These are phyloP conservation scores for Colletotrichum brevisporum DNA, from an alignment of 2,329 filamentous ascomycete species.

Conservation along the genomic window DNA sequence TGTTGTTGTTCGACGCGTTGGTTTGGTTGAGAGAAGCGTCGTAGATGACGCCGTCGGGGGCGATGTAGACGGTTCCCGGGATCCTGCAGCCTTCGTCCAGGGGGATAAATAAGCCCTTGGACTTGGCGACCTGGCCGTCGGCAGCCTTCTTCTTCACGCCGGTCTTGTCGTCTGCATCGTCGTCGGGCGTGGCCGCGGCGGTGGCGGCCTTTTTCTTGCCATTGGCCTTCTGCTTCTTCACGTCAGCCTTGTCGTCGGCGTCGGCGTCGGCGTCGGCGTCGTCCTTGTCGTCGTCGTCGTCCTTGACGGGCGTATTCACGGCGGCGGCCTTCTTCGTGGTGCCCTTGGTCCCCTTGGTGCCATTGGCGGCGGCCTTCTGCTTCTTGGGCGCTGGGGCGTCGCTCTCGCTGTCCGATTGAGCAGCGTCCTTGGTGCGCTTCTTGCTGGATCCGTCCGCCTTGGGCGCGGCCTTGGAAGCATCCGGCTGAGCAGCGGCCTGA, in stretches of 20 bases:
- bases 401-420: slow-evolving; percentile 42
- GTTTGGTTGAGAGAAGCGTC: slow-evolving; percentile 87
- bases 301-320: too few species aligned
- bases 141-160: slow-evolving; percentile 49
- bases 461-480: slow-evolving; percentile 19
- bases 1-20: slow-evolving; percentile 79
- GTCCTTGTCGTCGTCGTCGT: too few species aligned
- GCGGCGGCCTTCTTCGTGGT: slow-evolving; percentile 26
- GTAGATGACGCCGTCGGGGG: slow-evolving; percentile 76
- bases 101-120: slow-evolving; percentile 61
- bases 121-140: slow-evolving; percentile 63
- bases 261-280: slow-evolving; percentile 40
- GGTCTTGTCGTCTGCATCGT: slow-evolving; percentile 42
- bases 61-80: slow-evolving; percentile 73
- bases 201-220: slow-evolving; percentile 28
- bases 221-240: slow-evolving; percentile 45
- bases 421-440: slow-evolving; percentile 42
- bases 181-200: slow-evolving; percentile 42
- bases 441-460: slow-evolving; percentile 35
- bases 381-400: slow-evolving; percentile 49
- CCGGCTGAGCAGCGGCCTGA: slow-evolving; percentile 11
- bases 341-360: too few species aligned
- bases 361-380: slow-evolving; percentile 43
- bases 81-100: slow-evolving; percentile 61
- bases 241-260: slow-evolving; percentile 41